These are phyloP conservation scores for Diaporthe citrichinensis DNA, from an alignment of 2,329 filamentous ascomycete genomes.

Conservation along the genomic window DNA sequence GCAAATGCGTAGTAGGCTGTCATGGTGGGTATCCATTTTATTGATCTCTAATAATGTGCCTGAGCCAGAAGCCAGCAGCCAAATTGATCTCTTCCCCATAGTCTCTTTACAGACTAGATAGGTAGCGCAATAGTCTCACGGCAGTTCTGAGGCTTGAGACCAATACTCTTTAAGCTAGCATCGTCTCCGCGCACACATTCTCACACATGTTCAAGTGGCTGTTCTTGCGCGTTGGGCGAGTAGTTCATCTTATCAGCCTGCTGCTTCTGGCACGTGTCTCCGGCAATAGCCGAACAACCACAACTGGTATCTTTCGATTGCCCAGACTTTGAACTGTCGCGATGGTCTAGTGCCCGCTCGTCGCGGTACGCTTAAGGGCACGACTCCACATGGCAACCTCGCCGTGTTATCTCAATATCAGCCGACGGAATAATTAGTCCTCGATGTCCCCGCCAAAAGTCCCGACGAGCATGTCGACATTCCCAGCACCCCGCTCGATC, in stretches of 20 bases:
- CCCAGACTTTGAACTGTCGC: background rate
- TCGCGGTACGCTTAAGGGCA: background rate
- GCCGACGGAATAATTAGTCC: slow-evolving; percentile 16
- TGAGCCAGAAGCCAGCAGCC: background rate
- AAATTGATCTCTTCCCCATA: background rate
- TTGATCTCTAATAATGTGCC: background rate
- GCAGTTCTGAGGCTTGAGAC: background rate
- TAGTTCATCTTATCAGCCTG: background rate
- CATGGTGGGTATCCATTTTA: background rate
- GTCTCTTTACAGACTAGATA: background rate
- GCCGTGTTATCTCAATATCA: background rate
- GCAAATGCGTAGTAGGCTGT: background rate
- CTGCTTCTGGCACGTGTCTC: background rate
- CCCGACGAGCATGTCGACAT: background rate
- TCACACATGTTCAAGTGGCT: background rate
- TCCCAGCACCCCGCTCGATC: slow-evolving; percentile 15
- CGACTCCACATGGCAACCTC: slow-evolving; percentile 1
- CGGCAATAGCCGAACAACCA: background rate
- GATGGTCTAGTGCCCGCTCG: background rate
- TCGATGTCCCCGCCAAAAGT: slow-evolving; percentile 7
- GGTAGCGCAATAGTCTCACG: background rate
- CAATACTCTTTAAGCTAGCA: background rate
- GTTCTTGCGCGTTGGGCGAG: background rate
- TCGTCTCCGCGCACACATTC: background rate
- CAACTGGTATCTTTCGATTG: background rate